phyloP scores from a whole-genome alignment of 148 eudicot genomes.

The Camellia japonica region DNA sequence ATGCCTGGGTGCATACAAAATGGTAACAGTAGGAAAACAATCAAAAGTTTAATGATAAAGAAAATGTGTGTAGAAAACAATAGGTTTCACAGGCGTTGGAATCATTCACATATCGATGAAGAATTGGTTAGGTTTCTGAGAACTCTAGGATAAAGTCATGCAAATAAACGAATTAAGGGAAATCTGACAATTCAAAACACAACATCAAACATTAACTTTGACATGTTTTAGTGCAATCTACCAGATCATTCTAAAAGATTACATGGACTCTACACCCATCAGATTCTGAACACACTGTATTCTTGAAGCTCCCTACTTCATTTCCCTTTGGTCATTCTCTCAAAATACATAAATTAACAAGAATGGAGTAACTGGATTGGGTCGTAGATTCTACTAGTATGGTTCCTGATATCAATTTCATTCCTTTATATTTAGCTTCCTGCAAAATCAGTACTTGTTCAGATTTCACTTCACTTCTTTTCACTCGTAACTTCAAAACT shows the following conservation, averaged over 20 bases:
- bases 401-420: background rate
- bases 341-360: background rate
- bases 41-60: background rate
- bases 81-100: background rate
- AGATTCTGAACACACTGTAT: background rate
- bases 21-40: background rate
- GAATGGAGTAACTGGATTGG: background rate
- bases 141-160: background rate
- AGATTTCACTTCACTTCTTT: background rate
- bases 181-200: background rate
- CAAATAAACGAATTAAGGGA: background rate
- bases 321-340: background rate
- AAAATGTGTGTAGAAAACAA: background rate
- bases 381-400: background rate
- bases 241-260: slow-evolving; percentile 3
- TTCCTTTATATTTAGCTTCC: background rate
- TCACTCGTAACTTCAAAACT: background rate
- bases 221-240: background rate
- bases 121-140: background rate
- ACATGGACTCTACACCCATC: background rate
- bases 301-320: background rate
- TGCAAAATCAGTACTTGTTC: background rate
- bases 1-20: slow-evolving; percentile 42
- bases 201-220: background rate
- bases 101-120: background rate